Base-by-base conservation (phyloP, 2,329 filamentous ascomycete species). In the Emmonsiellopsis sp. region DNA sequence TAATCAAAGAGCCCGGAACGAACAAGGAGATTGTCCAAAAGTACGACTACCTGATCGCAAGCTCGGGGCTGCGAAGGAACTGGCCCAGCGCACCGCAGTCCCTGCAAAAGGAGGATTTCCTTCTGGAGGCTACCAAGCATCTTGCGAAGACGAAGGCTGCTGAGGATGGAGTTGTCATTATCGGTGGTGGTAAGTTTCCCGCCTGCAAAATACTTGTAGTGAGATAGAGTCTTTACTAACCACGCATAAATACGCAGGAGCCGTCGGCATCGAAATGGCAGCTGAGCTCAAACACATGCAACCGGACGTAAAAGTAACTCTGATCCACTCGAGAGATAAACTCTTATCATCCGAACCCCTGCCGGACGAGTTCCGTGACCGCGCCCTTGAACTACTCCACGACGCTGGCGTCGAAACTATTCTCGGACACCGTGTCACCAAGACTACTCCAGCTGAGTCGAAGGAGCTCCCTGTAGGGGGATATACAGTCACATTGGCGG, bases 241-340 rank as follows among this genome's bases (percentile, higher is more conserved):
- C 52, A 31, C 10, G 4, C 2, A 11, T 30, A 54, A 13, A 45
- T 53, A 9, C 52, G 8, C 40, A 80, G 78, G 86, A 49, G 88
- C 87, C 6, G 87, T 91, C 1, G 88, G 88, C 7, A 83, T 91
- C 52, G 87, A 92, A 66, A 89, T 92, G 78, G 86, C 88, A 0
- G 82, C 85, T 1, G 87, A 93, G 70, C 73, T 91, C 52, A 91
- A 90, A 69, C 67, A 80, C 45, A 73, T 83, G 26, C 77, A 84
- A 56, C 86, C 88, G 0, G 62, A 78, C 9, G 72, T 82, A 52
- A 78, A 79, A 41, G 83, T 92, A n/a, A 87, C 82, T 1, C 78
- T 93, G 1, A 80, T 89, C 4, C 88, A 92, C 66, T 90, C 87
- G 3, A 77, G 86, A 16, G 74, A 79, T 30, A 80, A 80, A 61